A percentile compares a stretch with the other conserved stretches of the same genome.
Conservation (phyloP, 1,139 yeast genomes). For the Diutina catenulata region DNA sequence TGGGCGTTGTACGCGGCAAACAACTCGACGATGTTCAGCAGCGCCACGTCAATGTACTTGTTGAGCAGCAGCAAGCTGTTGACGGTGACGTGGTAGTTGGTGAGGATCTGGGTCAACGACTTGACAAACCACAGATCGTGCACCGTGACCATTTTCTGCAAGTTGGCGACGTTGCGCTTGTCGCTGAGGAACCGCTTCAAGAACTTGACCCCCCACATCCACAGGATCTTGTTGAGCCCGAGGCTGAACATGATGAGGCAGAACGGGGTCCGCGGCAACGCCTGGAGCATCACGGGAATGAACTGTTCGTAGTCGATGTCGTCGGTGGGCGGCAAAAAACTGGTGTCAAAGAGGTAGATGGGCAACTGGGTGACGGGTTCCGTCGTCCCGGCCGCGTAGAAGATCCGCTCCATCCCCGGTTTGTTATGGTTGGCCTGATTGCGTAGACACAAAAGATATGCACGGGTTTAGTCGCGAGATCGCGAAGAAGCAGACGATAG, state of each 20-base stretch:
- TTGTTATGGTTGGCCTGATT: too few species aligned
- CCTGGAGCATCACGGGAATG: conserved; percentile 25
- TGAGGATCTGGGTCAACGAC: conserved; percentile 63
- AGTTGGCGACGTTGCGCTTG: conserved; percentile 21
- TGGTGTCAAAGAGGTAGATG: conserved; percentile 62
- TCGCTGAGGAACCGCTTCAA: conserved; percentile 56
- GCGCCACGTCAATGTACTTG: conserved; percentile 15
- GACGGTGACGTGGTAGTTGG: conserved; percentile 33
- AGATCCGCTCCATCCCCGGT: conserved; percentile 47
- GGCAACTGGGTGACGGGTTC: conserved; percentile 59
- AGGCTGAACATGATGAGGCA: conserved; percentile 67
- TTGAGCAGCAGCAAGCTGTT: conserved; percentile 20
- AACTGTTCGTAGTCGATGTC: conserved; percentile 28
- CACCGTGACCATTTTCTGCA: conserved; percentile 62
- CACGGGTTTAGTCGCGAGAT: too few species aligned
- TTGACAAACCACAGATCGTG: conserved; percentile 90
- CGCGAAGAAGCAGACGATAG: too few species aligned
- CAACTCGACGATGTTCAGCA: conserved; percentile 7
- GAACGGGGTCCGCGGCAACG: conserved; percentile 46
- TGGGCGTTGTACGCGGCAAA: conserved; percentile 6
- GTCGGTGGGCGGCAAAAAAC: conserved; percentile 56
- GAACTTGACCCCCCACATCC: conserved; percentile 76
- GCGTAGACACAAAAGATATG: too few species aligned
- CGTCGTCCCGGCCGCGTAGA: conserved; percentile 43
- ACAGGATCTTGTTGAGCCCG: conserved; percentile 49